Conservation (phyloP, 257 asterid genomes). For the Orobanche coerulescens region DNA sequence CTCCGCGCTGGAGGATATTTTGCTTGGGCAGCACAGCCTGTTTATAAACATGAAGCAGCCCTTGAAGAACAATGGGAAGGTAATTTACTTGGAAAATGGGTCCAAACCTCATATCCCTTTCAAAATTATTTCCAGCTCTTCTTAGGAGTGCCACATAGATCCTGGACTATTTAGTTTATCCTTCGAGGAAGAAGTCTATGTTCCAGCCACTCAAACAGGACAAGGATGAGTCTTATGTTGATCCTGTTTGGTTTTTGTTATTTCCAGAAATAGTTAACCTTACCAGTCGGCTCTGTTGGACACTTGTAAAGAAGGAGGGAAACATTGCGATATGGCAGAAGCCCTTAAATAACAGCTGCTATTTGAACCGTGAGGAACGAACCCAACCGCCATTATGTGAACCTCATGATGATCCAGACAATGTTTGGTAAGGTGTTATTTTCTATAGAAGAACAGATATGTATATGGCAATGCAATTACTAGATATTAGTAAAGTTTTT, state of each 20-base stretch:
- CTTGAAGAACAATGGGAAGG: conserved; percentile 96
- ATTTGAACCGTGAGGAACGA: conserved; percentile 72
- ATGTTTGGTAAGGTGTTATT: conserved; percentile 50
- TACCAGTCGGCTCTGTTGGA: conserved; percentile 82
- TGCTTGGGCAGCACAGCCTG: conserved; percentile 97
- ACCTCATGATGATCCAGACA: conserved; percentile 76
- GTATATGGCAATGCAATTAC: neutral
- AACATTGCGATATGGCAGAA: conserved; percentile 95
- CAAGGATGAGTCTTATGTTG: conserved; percentile 7
- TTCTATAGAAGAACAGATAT: neutral
- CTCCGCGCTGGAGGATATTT: conserved; percentile 96
- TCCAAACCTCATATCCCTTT: neutral
- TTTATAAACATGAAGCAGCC: conserved; percentile 74
- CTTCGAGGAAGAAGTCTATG: neutral
- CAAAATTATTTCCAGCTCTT: neutral
- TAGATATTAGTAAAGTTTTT: neutral
- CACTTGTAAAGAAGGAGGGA: conserved; percentile 86
- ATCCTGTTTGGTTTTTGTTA: conserved; percentile 7
- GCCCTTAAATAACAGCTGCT: conserved; percentile 79
- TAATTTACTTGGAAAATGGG: conserved; percentile 24
- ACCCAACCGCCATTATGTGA: conserved; percentile 71
- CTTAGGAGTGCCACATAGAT: neutral
- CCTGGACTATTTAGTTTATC: conserved; percentile 15
- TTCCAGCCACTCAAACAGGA: conserved; percentile 1
- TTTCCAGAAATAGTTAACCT: conserved; percentile 79